phyloP scores from a whole-genome alignment of 306 rosid genomes.

The Cucumis melo region DNA sequence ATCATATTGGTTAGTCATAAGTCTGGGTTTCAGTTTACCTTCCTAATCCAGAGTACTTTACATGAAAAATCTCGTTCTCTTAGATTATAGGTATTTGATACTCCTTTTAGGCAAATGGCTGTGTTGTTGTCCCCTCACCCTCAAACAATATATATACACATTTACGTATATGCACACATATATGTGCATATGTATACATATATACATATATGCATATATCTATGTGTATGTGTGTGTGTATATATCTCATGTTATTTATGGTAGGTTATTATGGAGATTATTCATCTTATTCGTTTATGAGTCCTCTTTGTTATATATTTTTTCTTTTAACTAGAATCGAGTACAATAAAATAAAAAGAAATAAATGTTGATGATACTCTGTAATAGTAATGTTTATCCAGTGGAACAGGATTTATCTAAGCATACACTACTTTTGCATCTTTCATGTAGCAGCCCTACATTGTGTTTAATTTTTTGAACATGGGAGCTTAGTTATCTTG shows the following conservation, averaged over 20 bases:
- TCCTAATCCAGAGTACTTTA: background rate
- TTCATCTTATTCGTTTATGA: background rate
- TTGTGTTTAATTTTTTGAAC: background rate
- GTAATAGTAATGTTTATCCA: background rate
- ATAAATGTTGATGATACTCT: no score
- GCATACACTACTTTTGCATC: background rate
- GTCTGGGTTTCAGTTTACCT: background rate
- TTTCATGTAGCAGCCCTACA: background rate
- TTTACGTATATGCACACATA: no score
- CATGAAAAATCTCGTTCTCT: background rate
- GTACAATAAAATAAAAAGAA: no score
- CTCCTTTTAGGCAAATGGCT: background rate
- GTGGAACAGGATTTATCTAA: background rate
- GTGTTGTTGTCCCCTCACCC: background rate
- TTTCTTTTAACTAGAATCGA: no score
- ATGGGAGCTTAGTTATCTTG: background rate
- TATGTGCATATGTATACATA: no score
- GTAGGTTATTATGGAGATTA: background rate
- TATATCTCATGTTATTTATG: background rate
- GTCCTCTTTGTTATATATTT: background rate
- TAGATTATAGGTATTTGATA: background rate
- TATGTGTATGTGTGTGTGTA: no score
- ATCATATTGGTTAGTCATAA: background rate
- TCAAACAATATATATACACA: no score
- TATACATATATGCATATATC: no score